These are phyloP conservation scores for Alternaria incomplexa DNA, from an alignment of 2,329 filamentous ascomycete genomes.

Conservation along the genomic window DNA sequence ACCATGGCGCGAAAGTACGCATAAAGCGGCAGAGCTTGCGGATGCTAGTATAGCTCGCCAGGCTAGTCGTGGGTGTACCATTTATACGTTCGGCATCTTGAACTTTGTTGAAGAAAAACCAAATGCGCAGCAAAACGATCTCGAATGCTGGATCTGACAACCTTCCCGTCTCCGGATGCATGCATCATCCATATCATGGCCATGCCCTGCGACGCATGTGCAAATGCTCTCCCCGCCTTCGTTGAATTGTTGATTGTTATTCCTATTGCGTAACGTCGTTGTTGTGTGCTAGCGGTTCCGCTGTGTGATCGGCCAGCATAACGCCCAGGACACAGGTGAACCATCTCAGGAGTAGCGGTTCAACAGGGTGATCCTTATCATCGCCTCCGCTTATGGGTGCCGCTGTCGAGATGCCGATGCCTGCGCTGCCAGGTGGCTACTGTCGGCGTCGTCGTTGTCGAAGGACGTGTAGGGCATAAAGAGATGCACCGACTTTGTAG, in stretches of 20 bases:
- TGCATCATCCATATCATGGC: background rate
- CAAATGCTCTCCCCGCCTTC: background rate
- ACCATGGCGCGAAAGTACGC: background rate
- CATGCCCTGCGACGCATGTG: background rate
- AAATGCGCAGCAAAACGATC: background rate
- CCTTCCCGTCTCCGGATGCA: background rate
- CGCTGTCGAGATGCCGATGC: background rate
- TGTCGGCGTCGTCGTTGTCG: background rate
- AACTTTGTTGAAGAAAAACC: background rate
- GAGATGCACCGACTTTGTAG: background rate
- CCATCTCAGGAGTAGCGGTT: background rate
- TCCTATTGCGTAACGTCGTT: background rate
- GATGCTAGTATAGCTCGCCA: background rate
- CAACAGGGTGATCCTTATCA: background rate
- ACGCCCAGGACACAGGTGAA: background rate
- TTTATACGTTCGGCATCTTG: background rate
- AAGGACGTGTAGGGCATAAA: background rate
- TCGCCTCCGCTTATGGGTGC: background rate
- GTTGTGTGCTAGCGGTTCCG: background rate
- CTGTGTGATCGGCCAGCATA: background rate
- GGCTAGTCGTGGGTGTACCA: background rate
- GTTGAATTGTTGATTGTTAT: background rate
- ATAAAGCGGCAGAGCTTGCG: background rate
- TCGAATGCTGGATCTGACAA: background rate
- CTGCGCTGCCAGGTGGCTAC: background rate